Percentiles rank a stretch among this genome's conserved stretches.
These are phyloP conservation scores for Moesziomyces sp. DNA, from an alignment of 1,284 basidiomycete species.

Conservation along the genomic window DNA sequence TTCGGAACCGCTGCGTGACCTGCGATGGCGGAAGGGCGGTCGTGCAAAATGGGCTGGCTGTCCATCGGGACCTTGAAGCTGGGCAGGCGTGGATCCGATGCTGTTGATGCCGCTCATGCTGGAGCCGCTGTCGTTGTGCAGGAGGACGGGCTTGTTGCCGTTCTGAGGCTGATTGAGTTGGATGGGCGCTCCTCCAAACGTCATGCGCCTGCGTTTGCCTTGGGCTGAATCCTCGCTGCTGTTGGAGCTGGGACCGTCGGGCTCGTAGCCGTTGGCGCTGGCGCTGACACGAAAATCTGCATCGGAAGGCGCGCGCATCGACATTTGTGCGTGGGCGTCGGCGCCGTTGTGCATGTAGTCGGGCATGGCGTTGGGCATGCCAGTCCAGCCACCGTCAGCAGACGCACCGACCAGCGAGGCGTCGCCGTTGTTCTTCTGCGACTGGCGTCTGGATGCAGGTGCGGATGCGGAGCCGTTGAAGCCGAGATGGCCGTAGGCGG, in stretches of 20 bases:
- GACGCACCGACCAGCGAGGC: conserved; percentile 7
- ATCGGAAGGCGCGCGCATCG: conserved; percentile 23
- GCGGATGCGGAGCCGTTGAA: conserved; percentile 37
- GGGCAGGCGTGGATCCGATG: conserved; percentile 21
- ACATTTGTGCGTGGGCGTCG: conserved; percentile 10
- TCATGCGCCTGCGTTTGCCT: conserved; percentile 49
- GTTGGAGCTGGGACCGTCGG: conserved; percentile 29
- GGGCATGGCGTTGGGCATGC: conserved; percentile 18
- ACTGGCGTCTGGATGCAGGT: conserved; percentile 28
- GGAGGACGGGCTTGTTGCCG: conserved; percentile 17
- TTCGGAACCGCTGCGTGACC: conserved; percentile 38
- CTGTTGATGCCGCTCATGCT: conserved; percentile 30
- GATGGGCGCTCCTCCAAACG: conserved; percentile 34
- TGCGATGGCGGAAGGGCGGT: conserved; percentile 38
- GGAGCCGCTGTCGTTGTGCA: conserved; percentile 36
- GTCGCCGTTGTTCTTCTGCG: conserved; percentile 20
- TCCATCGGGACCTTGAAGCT: conserved; percentile 12
- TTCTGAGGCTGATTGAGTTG: conserved; percentile 14
- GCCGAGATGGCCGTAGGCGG: conserved; percentile 48
- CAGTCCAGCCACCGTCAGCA: conserved; percentile 15
- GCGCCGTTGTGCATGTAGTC: conserved; percentile 16
- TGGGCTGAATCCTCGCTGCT: conserved; percentile 35
- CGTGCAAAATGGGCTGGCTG: conserved; percentile 16
- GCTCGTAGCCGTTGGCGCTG: conserved; percentile 33
- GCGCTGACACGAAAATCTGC: conserved; percentile 16